Percentiles rank a stretch among this genome's conserved stretches.
Conservation (phyloP, 371 early-diverging fungal genomes). For the Mucor circinelloides region DNA sequence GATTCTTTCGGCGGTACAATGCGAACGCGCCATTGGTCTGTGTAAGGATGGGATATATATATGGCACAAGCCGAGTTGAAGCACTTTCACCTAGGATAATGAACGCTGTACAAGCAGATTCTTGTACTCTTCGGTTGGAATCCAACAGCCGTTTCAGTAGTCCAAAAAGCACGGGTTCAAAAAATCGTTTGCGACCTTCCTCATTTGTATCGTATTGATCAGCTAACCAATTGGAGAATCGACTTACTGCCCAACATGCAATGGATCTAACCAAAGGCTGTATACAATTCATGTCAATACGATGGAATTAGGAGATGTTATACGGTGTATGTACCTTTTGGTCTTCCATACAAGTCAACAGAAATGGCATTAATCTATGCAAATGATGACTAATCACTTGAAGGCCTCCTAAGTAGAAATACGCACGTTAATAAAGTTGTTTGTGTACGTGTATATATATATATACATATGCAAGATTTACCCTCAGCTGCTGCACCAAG, state of each 20-base stretch:
- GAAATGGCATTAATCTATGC: constrained; percentile 73
- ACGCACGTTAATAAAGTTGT: constrained; percentile 1
- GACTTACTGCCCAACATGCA: constrained; percentile 91
- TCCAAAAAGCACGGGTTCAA: constrained; percentile 79
- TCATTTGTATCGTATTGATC: constrained; percentile 51
- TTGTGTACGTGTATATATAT: not conserved
- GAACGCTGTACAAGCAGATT: constrained; percentile 92
- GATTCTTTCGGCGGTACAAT: constrained; percentile 87
- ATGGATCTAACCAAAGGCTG: constrained; percentile 84
- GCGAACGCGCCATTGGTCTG: constrained; percentile 77
- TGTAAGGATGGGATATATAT: constrained; percentile 77
- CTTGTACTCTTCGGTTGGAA: constrained; percentile 93
- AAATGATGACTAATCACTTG: constrained; percentile 78
- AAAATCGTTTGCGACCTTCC: constrained; percentile 68
- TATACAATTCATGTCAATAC: not conserved
- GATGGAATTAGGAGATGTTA: not conserved
- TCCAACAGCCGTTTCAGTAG: constrained; percentile 80
- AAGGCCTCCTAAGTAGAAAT: constrained; percentile 43
- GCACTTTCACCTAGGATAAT: constrained; percentile 90
- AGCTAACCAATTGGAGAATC: constrained; percentile 87
- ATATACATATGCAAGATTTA: not conserved
- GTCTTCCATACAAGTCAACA: constrained; percentile 72
- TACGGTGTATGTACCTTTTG: constrained; percentile 38
- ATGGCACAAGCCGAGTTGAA: constrained; percentile 72
- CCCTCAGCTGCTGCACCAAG: constrained; percentile 93